Conservation (phyloP, 2,329 filamentous ascomycete genomes). For the Aspergillus sp. region DNA sequence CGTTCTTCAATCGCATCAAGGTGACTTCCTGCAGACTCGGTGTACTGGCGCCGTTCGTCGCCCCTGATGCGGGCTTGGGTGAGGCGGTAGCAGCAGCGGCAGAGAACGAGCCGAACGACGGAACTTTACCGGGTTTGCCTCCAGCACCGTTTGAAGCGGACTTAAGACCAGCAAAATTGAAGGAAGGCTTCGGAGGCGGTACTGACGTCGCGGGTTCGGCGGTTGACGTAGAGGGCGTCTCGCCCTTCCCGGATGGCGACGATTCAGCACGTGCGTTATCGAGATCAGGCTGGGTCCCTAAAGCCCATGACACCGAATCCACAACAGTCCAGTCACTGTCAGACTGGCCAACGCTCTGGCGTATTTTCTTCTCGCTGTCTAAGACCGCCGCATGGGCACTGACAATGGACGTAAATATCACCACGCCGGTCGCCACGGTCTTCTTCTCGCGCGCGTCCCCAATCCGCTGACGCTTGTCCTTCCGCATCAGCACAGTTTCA, state of each 20-base stretch:
- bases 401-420: slow-evolving; percentile 58
- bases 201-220: slow-evolving; percentile 10
- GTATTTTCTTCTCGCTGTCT: slow-evolving; percentile 43
- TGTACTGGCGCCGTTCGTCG: slow-evolving; percentile 24
- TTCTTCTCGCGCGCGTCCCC: slow-evolving; percentile 52
- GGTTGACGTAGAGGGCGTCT: slow-evolving; percentile 22
- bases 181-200: slow-evolving; percentile 22
- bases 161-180: slow-evolving; percentile 36
- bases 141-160: slow-evolving; percentile 15
- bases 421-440: slow-evolving; percentile 51
- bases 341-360: slow-evolving; percentile 20
- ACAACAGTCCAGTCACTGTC: slow-evolving; percentile 48
- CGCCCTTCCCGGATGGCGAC: slow-evolving; percentile 13
- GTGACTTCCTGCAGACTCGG: slow-evolving; percentile 48
- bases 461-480: slow-evolving; percentile 54
- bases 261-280: slow-evolving; percentile 7
- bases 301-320: slow-evolving; percentile 56
- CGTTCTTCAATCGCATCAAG: slow-evolving; percentile 56
- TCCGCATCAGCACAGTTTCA: slow-evolving; percentile 54
- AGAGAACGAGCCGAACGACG: slow-evolving; percentile 43
- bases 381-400: slow-evolving; percentile 56
- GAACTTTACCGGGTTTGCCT: slow-evolving; percentile 30
- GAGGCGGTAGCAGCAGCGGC: slow-evolving; percentile 27
- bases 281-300: slow-evolving; percentile 52
- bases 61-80: slow-evolving; percentile 23